These are phyloP conservation scores for Lophiotrema nucula DNA, from an alignment of 495 filamentous ascomycete genomes.

Conservation along the genomic window DNA sequence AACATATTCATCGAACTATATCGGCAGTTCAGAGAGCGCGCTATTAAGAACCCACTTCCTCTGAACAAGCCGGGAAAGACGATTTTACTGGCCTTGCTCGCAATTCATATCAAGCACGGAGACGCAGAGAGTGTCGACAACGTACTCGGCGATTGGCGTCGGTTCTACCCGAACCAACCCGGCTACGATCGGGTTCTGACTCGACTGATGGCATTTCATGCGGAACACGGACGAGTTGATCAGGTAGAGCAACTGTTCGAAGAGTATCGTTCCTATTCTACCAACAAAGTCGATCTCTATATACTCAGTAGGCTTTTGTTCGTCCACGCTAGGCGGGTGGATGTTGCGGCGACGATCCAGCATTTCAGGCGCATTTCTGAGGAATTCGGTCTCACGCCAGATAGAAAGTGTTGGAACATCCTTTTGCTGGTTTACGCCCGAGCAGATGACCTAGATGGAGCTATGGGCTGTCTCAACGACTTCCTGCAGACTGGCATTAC, in stretches of 20 bases:
- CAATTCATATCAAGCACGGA: not conserved
- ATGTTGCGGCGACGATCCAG: slow-evolving; percentile 54
- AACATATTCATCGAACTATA: slow-evolving; percentile 22
- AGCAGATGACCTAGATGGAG: slow-evolving; percentile 62
- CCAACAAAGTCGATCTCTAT: slow-evolving; percentile 42
- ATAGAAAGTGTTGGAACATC: slow-evolving; percentile 67
- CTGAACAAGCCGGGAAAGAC: too few relatives aligned
- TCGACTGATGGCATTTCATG: slow-evolving; percentile 51
- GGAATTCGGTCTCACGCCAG: slow-evolving; percentile 55
- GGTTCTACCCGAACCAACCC: slow-evolving; percentile 14
- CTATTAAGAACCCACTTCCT: not conserved
- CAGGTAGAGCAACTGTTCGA: slow-evolving; percentile 56
- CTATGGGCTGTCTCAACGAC: slow-evolving; percentile 57
- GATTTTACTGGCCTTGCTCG: too few relatives aligned
- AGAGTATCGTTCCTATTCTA: slow-evolving; percentile 45
- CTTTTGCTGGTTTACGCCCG: slow-evolving; percentile 69
- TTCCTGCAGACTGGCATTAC: slow-evolving; percentile 48
- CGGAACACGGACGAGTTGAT: slow-evolving; percentile 53
- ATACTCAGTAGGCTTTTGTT: slow-evolving; percentile 51
- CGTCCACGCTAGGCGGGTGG: slow-evolving; percentile 63
- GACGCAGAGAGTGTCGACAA: not conserved
- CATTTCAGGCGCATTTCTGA: slow-evolving; percentile 59
- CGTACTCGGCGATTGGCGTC: slow-evolving; percentile 26
- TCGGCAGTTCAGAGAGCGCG: slow-evolving; percentile 8
- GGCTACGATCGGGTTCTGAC: too few relatives aligned